These are phyloP conservation scores for Xanthoconium purpureum DNA, from an alignment of 768 basidiomycete genomes.

Conservation along the genomic window DNA sequence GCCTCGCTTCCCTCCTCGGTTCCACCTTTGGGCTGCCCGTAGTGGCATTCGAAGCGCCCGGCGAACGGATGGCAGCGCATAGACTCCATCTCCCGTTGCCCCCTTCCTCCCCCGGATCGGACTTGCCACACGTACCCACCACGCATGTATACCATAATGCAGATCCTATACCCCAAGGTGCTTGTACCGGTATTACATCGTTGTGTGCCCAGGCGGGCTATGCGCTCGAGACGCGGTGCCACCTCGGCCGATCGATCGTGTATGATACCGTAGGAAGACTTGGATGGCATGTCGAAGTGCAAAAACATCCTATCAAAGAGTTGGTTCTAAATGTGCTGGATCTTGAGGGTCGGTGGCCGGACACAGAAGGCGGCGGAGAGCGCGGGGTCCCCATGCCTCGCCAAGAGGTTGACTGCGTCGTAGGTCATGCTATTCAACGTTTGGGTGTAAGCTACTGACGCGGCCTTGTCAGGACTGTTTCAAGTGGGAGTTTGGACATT, in stretches of 20 bases:
- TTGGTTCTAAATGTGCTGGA: slow-evolving; percentile 54
- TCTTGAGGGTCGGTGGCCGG: slow-evolving; percentile 41
- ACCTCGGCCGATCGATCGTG: slow-evolving; percentile 59
- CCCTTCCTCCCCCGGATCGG: slow-evolving; percentile 7
- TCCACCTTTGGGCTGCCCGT: slow-evolving; percentile 63
- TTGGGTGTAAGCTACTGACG: neutral
- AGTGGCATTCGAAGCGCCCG: slow-evolving; percentile 64
- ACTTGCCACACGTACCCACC: slow-evolving; percentile 25
- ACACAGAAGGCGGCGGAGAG: slow-evolving; percentile 33
- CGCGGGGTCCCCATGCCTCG: slow-evolving; percentile 55
- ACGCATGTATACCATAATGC: slow-evolving; percentile 66
- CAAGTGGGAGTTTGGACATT: slow-evolving; percentile 70
- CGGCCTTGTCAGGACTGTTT: slow-evolving; percentile 59
- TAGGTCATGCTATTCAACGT: slow-evolving; percentile 26
- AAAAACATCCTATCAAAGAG: slow-evolving; percentile 53
- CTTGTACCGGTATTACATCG: slow-evolving; percentile 49
- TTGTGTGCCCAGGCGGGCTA: slow-evolving; percentile 64
- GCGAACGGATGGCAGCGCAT: slow-evolving; percentile 57
- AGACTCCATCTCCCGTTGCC: slow-evolving; percentile 65
- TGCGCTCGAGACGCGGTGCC: slow-evolving; percentile 60
- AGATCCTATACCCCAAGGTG: slow-evolving; percentile 65
- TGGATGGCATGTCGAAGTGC: slow-evolving; percentile 58
- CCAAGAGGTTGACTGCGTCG: slow-evolving; percentile 65
- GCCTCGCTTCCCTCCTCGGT: slow-evolving; percentile 60
- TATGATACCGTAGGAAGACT: slow-evolving; percentile 66